Conservation (phyloP, 2,329 filamentous ascomycete genomes). For the Nannizziopsis barbatae region DNA sequence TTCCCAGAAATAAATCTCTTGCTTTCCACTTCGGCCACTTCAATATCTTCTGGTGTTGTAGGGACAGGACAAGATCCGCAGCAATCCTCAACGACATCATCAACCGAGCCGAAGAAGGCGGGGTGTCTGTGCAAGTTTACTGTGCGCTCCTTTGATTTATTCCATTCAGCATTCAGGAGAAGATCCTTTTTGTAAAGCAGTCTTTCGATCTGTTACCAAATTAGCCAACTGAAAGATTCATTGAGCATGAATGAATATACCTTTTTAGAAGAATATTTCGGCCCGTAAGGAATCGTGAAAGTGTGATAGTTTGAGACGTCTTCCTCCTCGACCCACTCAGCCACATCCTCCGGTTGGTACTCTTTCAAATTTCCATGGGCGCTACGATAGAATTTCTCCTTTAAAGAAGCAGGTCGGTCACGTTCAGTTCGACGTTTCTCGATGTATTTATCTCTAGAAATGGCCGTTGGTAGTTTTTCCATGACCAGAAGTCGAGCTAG, state of each 20-base stretch:
- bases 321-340: constrained; percentile 68
- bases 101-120: constrained; percentile 66
- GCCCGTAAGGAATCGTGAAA: constrained; percentile 36
- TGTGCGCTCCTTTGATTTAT: constrained; percentile 60
- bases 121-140: constrained; percentile 74
- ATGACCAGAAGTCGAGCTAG: constrained; percentile 69
- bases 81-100: constrained; percentile 68
- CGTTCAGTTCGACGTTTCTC: constrained; percentile 59
- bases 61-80: constrained; percentile 67
- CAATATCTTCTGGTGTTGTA: constrained; percentile 57
- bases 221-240: constrained; percentile 26
- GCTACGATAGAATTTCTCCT: constrained; percentile 37
- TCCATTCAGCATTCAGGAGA: constrained; percentile 79
- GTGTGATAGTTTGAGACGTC: constrained; percentile 72
- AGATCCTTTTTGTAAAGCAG: constrained; percentile 71
- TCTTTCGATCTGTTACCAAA: constrained; percentile 56
- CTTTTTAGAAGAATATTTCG: constrained; percentile 28
- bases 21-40: constrained; percentile 58
- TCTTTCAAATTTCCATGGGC: constrained; percentile 62
- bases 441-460: constrained; percentile 59
- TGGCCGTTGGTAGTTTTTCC: constrained; percentile 60
- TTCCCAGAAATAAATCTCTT: constrained; percentile 67
- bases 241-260: constrained; percentile 4
- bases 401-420: constrained; percentile 51
- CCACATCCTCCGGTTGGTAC: constrained; percentile 63